Evolutionary conservation across 345 rosid species (phyloP), one percentile per base, ranked within the genome.

Genomic region (Murraya koenigii): DNA sequence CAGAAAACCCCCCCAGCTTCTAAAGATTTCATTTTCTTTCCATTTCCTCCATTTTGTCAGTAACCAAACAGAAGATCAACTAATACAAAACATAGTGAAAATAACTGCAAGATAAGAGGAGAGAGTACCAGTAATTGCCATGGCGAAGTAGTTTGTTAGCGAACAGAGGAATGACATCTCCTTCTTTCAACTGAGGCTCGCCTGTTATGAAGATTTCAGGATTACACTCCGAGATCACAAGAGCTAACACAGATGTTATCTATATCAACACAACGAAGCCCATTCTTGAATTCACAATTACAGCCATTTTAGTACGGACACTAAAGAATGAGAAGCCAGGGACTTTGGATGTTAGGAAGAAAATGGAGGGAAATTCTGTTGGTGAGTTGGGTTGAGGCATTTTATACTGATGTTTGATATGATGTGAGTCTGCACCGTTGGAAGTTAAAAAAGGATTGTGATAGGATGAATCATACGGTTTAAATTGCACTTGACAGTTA

Each of bases 311-410:
- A 20, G 20, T 14, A 15, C 54, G 54, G 6, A 49, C 20, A 13
- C 23, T 20, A 30, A 30, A 32, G 36, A 7, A 8, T 4, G 2
- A 35, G 19, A 15, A 65, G 44, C 20, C 14, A 33, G 44, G 20
- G 13, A 26, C 0, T 35, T 33, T 1, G 25, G 1, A 22, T 32
- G 1, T 20, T 11, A 9, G 2, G 26, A 30, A 15, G 9, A 30
- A 65, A 35, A 32, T 65, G 69, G 69, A 65, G 69, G 7, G 69
- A 20, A 65, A 35, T 65, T 65, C 44, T 65, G 69, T 65, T 65
- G 35, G 36, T 60, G 36, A 62, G 6, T 28, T 8, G 4, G n/a
- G 67, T 64, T 30, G 33, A 10, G 66, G 66, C 32, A 6, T 30
- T n/a, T 64, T 64, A 64, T 64, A 7, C 19, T 6, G 66, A 62